phyloP scores from a whole-genome alignment of 495 filamentous ascomycete genomes.

The Clavariopsis aquatica region DNA sequence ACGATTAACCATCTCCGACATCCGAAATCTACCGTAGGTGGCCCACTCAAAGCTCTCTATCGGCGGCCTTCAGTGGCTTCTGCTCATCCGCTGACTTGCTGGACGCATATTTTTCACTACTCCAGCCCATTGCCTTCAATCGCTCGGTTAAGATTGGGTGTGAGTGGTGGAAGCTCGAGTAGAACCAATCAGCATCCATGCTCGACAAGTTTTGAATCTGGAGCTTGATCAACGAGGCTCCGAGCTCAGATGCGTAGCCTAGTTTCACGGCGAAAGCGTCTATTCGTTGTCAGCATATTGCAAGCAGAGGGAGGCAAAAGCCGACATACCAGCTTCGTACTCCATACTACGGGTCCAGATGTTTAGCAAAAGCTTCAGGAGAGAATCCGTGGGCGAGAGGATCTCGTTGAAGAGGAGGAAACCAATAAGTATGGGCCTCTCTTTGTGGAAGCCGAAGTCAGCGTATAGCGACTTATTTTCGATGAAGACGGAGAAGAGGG shows the following conservation, averaged over 20 bases:
- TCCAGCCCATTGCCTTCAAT: constrained; percentile 86
- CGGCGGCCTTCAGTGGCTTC: constrained; percentile 58
- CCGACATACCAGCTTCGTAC: constrained; percentile 79
- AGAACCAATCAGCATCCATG: constrained; percentile 98
- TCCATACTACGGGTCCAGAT: constrained; percentile 90
- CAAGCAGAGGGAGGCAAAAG: not conserved
- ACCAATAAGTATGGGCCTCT: constrained; percentile 90
- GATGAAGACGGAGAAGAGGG: constrained; percentile 94
- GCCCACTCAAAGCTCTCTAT: constrained; percentile 56
- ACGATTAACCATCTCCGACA: too few species aligned
- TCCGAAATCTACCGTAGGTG: not conserved
- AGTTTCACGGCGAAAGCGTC: constrained; percentile 82
- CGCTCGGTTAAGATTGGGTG: constrained; percentile 95
- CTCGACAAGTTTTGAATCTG: constrained; percentile 97
- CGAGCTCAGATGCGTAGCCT: constrained; percentile 83
- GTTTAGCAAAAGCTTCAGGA: constrained; percentile 94
- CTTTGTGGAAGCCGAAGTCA: constrained; percentile 83
- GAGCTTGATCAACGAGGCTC: constrained; percentile 87
- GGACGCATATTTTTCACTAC: constrained; percentile 58
- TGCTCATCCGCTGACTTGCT: constrained; percentile 37
- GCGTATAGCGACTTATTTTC: constrained; percentile 88
- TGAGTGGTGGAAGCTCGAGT: constrained; percentile 96
- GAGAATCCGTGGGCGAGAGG: constrained; percentile 82
- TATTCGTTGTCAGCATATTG: constrained; percentile 28
- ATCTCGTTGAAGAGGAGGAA: constrained; percentile 97